phyloP scores from a whole-genome alignment of 176 grass and related monocot genomes.

The Oryza coarctata region DNA sequence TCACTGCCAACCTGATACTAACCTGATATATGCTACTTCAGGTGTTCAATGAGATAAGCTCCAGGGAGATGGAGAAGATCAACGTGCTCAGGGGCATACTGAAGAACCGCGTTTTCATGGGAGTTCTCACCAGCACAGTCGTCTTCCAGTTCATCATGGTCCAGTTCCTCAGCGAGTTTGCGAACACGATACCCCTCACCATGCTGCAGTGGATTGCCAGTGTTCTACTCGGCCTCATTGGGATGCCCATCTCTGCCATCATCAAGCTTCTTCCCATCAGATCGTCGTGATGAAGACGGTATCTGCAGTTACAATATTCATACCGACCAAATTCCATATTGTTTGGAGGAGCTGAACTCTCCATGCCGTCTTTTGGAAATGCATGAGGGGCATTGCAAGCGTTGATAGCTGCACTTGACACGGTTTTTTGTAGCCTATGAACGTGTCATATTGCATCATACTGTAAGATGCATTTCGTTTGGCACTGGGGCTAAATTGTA shows the following conservation, averaged over 20 bases:
- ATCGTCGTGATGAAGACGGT: constrained; percentile 41
- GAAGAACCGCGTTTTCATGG: constrained; percentile 77
- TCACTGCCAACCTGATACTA: neutral
- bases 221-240: constrained; percentile 58
- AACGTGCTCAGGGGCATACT: constrained; percentile 84
- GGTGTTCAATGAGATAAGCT: constrained; percentile 98
- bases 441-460: constrained; percentile 5
- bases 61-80: constrained; percentile 95
- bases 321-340: neutral
- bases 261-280: constrained; percentile 73
- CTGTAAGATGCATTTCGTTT: constrained; percentile 25
- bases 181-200: constrained; percentile 73
- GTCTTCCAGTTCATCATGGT: constrained; percentile 91
- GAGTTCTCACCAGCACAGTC: constrained; percentile 64
- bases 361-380: constrained; percentile 31
- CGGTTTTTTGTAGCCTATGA: constrained; percentile 12
- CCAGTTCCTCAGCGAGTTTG: constrained; percentile 89
- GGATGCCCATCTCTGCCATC: constrained; percentile 71
- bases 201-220: constrained; percentile 56
- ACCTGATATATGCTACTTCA: constrained; percentile 25
- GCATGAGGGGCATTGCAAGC: constrained; percentile 18
- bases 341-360: constrained; percentile 17
- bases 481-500: neutral
- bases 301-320: neutral
- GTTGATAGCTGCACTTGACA: constrained; percentile 16